Evolutionary conservation across 306 rosid species (phyloP).

Genomic region (Vigna reflexopilosa): DNA sequence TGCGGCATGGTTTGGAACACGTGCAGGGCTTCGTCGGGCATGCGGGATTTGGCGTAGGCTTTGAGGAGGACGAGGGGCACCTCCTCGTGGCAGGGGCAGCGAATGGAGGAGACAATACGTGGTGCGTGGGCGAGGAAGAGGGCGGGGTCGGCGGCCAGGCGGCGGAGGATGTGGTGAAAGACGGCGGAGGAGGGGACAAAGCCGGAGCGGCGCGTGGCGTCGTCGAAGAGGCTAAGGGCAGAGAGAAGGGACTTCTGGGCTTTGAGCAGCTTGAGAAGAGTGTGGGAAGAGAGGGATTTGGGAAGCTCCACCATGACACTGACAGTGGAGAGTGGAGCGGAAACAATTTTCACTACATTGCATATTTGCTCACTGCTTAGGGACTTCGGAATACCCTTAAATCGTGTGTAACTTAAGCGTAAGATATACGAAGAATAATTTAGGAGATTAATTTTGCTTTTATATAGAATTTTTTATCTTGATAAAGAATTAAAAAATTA

Average conservation of each 20-base stretch:
- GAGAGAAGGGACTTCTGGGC: conserved; percentile 62
- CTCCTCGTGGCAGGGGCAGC: conserved; percentile 74
- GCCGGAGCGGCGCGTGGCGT: conserved; percentile 59
- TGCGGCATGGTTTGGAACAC: conserved; percentile 70
- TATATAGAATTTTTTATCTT: no score
- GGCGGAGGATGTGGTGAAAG: conserved; percentile 77
- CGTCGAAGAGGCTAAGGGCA: conserved; percentile 76
- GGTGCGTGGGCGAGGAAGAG: conserved; percentile 55
- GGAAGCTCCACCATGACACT: conserved; percentile 72
- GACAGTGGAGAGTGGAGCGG: background rate
- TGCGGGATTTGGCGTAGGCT: conserved; percentile 74
- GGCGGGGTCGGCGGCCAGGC: conserved; percentile 52
- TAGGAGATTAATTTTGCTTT: no score
- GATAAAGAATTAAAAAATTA: no score
- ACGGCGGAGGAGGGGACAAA: conserved; percentile 61
- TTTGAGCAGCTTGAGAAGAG: conserved; percentile 71
- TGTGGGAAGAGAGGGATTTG: conserved; percentile 62
- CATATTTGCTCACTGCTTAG: background rate
- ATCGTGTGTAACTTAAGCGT: no score
- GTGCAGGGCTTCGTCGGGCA: conserved; percentile 74
- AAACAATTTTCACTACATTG: background rate
- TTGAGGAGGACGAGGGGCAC: conserved; percentile 72
- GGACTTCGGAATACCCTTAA: background rate
- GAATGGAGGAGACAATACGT: conserved; percentile 60
- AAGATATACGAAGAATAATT: no score